Conservation (phyloP, 169 alveolate genomes). For the Eimeria brunetti region DNA sequence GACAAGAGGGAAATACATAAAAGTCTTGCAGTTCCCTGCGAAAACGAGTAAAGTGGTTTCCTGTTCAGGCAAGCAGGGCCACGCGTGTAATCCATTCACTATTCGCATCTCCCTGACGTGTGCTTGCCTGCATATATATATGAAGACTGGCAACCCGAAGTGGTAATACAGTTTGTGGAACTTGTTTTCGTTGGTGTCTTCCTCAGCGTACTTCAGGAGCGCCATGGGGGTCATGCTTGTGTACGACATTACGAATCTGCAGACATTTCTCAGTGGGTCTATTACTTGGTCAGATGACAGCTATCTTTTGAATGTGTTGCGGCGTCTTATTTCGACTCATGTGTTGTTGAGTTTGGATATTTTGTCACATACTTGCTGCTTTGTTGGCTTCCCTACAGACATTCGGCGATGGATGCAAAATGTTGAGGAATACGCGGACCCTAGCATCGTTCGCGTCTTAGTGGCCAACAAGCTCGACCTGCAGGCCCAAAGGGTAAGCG, state of each 20-base stretch:
- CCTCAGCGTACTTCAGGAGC: slow-evolving; percentile 95
- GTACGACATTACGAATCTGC: slow-evolving; percentile 95
- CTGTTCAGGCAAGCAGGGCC: neutral
- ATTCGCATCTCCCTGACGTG: neutral
- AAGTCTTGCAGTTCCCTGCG: neutral
- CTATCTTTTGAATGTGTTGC: neutral
- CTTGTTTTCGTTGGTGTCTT: neutral
- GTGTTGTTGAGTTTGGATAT: neutral
- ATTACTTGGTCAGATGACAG: neutral
- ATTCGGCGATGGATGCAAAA: slow-evolving; percentile 62
- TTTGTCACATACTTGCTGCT: neutral
- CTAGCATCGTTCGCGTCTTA: slow-evolving; percentile 50
- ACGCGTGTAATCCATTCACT: neutral
- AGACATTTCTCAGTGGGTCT: slow-evolving; percentile 86
- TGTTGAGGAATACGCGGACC: slow-evolving; percentile 73
- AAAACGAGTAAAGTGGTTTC: neutral
- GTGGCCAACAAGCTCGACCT: slow-evolving; percentile 77
- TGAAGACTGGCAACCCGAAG: neutral
- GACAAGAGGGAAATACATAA: neutral
- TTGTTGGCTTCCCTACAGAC: neutral
- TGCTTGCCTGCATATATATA: neutral
- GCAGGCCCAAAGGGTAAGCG: slow-evolving; percentile 45
- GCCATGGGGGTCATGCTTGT: slow-evolving; percentile 97
- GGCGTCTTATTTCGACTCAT: neutral
- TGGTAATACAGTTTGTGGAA: neutral